Base-by-base conservation (phyloP, 2,329 filamentous ascomycete species). In the Catunica adiposa region DNA sequence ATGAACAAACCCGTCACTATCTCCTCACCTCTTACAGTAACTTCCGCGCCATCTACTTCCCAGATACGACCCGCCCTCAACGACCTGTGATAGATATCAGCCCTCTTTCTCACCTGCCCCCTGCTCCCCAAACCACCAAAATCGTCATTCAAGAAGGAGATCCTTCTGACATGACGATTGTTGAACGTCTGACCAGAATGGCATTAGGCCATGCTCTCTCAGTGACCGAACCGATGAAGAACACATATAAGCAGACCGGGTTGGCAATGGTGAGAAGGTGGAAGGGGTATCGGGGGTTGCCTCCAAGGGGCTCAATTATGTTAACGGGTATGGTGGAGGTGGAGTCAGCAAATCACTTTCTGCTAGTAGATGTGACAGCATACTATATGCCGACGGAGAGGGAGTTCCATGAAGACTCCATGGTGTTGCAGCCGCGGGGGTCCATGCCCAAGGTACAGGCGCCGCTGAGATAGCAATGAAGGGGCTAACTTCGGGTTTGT, bases 331-430 rank as follows among this genome's bases (percentile, higher is more conserved):
- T 75, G 38, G 68, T 78, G 1, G 70, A 75, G 59, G 55, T 77
- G 6, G 65, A 69, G 34, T 65, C 70, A 8, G 57, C 68, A 0
- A 67, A 62, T 38, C 67, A 67, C 3, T 66, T 63, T 54, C 53
- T 76, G 4, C 66, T 70, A 6, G 63, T 77, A 37, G 72, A 76
- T 60, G 72, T 73, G 1, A 58, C 60, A n/a, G 71, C 67, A 2
- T 73, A 69, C 61, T 78, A 73, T 68, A 67, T 77, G 63, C 74
- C 75, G 1, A 71, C 72, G 61, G 72, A 69, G 34, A 66, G 68
- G 58, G 62, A 62, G 14, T 71, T 67, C 54, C 67, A 62, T 38
- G 8, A 26, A 3, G 40, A 37, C 1, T 61, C 59, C 3, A 57
- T 56, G 47, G 29, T 34, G 9, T 25, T 58, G 20, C 37, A 38